Evolutionary conservation across 345 rosid genomes (phyloP).

Genomic region (Chamaenerion angustifolium): DNA sequence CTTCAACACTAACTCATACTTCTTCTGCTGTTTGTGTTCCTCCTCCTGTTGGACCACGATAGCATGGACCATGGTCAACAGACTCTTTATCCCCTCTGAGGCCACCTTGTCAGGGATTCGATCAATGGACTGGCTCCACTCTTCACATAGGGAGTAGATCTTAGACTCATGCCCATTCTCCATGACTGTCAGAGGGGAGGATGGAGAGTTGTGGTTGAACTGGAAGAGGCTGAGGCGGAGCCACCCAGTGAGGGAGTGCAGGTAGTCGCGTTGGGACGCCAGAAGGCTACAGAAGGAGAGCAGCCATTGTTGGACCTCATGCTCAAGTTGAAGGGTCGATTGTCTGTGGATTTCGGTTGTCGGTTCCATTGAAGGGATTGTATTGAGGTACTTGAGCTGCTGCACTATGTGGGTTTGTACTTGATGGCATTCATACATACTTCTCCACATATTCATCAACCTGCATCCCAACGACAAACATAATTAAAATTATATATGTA

Average conservation of each 20-base stretch:
- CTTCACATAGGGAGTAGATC: conserved; percentile 78
- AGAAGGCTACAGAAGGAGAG: conserved; percentile 70
- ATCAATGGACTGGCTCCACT: conserved; percentile 77
- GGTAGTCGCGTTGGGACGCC: conserved; percentile 73
- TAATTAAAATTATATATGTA: background rate
- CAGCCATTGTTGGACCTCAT: conserved; percentile 90
- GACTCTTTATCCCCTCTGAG: conserved; percentile 91
- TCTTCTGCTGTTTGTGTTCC: conserved; percentile 83
- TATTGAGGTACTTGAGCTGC: conserved; percentile 83
- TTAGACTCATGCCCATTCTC: conserved; percentile 39
- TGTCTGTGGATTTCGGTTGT: conserved; percentile 91
- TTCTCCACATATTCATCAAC: conserved; percentile 95
- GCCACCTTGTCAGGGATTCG: conserved; percentile 93
- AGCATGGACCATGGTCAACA: conserved; percentile 63
- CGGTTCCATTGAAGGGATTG: conserved; percentile 71
- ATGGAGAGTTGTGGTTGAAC: conserved; percentile 39
- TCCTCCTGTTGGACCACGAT: conserved; percentile 77
- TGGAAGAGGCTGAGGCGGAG: conserved; percentile 86
- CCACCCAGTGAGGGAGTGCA: conserved; percentile 86
- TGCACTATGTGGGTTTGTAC: conserved; percentile 94
- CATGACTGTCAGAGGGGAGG: conserved; percentile 22
- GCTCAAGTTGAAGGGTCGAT: conserved; percentile 79
- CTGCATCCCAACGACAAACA: conserved; percentile 19
- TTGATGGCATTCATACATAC: conserved; percentile 97
- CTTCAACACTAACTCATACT: conserved; percentile 41